Evolutionary conservation across 495 filamentous ascomycete species (phyloP).

Genomic region (Penicillium roqueforti): DNA sequence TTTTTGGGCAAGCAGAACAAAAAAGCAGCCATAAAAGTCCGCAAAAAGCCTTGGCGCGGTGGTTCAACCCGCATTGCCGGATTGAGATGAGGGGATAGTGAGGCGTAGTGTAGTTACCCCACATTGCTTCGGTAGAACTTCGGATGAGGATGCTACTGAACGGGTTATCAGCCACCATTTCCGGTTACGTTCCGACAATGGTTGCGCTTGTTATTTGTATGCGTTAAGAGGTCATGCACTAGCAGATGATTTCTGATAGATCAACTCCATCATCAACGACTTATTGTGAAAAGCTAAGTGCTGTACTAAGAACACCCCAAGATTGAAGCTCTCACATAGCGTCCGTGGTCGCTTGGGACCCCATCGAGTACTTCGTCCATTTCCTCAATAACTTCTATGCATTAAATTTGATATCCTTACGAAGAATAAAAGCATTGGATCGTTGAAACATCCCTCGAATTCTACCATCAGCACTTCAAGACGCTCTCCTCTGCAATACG

Average conservation of each 20-base stretch:
- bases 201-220: background rate
- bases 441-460: background rate
- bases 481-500: background rate
- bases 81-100: background rate
- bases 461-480: background rate
- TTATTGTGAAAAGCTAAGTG: background rate
- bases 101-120: background rate
- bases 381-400: background rate
- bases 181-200: background rate
- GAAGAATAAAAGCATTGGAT: background rate
- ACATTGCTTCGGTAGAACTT: background rate
- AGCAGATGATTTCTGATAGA: background rate
- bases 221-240: background rate
- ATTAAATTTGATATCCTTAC: background rate
- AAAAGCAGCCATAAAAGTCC: background rate
- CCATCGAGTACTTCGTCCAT: background rate
- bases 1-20: background rate
- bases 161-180: background rate
- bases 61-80: background rate
- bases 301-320: background rate
- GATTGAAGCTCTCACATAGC: background rate
- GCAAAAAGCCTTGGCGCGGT: background rate
- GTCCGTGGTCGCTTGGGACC: background rate
- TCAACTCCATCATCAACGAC: background rate
- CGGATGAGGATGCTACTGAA: background rate